These are phyloP conservation scores for Penicillium fimorum DNA, from an alignment of 495 filamentous ascomycete species.

Conservation along the genomic window DNA sequence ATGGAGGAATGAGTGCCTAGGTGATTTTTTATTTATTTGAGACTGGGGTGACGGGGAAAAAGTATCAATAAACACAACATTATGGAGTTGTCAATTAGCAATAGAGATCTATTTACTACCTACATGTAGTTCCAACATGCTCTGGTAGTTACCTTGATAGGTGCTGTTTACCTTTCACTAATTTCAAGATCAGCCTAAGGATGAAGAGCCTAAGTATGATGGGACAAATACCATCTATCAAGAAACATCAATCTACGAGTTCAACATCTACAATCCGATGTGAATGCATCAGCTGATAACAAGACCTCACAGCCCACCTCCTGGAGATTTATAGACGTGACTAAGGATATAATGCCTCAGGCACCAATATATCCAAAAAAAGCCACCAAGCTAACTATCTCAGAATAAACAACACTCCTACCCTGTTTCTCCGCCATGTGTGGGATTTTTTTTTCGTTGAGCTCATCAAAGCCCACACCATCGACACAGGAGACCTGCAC, in stretches of 20 bases:
- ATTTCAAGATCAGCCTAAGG: neutral
- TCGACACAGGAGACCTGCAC: constrained; percentile 42
- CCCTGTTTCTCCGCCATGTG: constrained; percentile 49
- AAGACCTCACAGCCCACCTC: neutral
- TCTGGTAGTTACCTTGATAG: neutral
- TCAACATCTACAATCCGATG: neutral
- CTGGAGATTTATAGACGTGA: constrained; percentile 7
- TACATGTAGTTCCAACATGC: neutral
- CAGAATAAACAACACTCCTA: constrained; percentile 6
- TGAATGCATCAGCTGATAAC: neutral
- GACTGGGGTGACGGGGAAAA: neutral
- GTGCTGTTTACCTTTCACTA: neutral
- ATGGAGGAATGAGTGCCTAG: neutral
- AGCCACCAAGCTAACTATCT: neutral
- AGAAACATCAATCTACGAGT: neutral
- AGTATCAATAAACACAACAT: neutral
- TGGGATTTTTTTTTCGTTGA: constrained; percentile 62
- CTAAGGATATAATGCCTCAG: constrained; percentile 20
- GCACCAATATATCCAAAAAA: constrained; percentile 16
- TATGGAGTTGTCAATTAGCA: neutral
- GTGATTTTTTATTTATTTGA: neutral
- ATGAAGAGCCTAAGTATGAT: neutral
- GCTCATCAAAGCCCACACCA: constrained; percentile 27
- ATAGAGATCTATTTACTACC: neutral
- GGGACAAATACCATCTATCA: neutral